Evolutionary conservation across 2,329 filamentous ascomycete species (phyloP), one percentile per base, ranked within the genome.

Genomic region (Fusarium sp.): DNA sequence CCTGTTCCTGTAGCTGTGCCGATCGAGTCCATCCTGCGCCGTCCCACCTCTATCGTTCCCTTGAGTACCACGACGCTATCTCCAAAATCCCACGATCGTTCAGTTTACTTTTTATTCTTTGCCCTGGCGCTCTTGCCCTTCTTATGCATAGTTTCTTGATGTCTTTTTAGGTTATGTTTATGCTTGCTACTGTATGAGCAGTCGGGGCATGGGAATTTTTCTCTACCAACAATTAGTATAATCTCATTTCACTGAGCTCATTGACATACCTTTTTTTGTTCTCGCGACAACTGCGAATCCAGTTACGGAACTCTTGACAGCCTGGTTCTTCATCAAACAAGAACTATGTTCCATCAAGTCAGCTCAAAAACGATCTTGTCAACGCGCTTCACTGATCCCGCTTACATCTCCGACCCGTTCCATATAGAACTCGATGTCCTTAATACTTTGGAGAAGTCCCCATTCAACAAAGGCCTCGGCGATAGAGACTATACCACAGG

Each of bases 371-470:
- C 31, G n/a, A 10, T 31, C 15, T 47, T 7, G 8, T 7, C 2
- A 23, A 13, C 18, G 0, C n/a, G 0, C 26, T 9, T 5, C 18
- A 12, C 12, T 20, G 16, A 3, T 23, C 3, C 18, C n/a, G 21
- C 70, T 53, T 18, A 73, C 70, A 4, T 16, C n/a, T 38, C 29
- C 68, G 33, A 64, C 13, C 2, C 5, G 4, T 21, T 8, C 2
- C 46, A 73, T 67, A 3, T 69, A 73, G 4, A 18, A 16, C 21
- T 55, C 31, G 16, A 23, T 62, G 1, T 69, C 54, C 1, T 63
- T 9, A 0, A 50, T 24, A 3, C 23, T 62, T 9, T 71, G 68
- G 5, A 73, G 37, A 5, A 58, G 37, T 1, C 71, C 71, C 11
- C 55, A 28, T 12, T 37, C 44, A 1, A 71, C 49, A n/a, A 66